phyloP scores from a whole-genome alignment of 2,329 filamentous ascomycete genomes.

The Falciphora oryzae region DNA sequence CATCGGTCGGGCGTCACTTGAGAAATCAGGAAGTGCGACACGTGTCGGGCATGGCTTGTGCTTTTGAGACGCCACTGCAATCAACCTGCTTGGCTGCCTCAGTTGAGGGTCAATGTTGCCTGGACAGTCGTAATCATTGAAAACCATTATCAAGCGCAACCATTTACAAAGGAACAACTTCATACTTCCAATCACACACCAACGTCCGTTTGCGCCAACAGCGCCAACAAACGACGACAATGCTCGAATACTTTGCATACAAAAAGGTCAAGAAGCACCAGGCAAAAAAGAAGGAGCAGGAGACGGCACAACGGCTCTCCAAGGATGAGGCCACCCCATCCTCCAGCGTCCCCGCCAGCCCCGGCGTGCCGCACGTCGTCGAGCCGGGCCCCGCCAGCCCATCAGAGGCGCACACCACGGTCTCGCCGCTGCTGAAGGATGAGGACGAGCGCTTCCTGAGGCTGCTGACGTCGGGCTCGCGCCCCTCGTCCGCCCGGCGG shows the following conservation, averaged over 20 bases:
- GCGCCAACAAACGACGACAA: conserved; percentile 25
- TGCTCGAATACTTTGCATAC: conserved; percentile 59
- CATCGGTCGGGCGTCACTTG: too few species aligned
- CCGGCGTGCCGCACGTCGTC: conserved; percentile 2
- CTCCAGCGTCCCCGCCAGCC: not conserved
- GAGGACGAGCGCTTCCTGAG: conserved; percentile 56
- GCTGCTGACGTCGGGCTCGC: conserved; percentile 37
- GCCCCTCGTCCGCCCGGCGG: conserved; percentile 13
- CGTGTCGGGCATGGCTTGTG: too few species aligned
- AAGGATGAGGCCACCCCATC: not conserved
- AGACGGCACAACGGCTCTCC: conserved; percentile 11
- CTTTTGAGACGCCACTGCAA: too few species aligned
- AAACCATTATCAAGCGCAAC: not conserved
- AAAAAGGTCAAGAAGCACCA: conserved; percentile 58
- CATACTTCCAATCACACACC: too few species aligned
- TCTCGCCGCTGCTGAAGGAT: conserved; percentile 44
- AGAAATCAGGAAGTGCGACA: too few species aligned
- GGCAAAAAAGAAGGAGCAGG: conserved; percentile 38
- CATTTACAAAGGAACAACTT: not conserved
- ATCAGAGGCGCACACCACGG: conserved; percentile 12
- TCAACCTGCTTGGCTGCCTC: too few species aligned
- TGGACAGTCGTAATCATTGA: too few species aligned
- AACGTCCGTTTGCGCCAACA: too few species aligned
- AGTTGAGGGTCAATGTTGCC: too few species aligned
- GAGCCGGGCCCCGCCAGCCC: not conserved